Evolutionary conservation across 441 rosid genomes (phyloP), one percentile per base, ranked within the genome.

Genomic region (Aleurites moluccanus): DNA sequence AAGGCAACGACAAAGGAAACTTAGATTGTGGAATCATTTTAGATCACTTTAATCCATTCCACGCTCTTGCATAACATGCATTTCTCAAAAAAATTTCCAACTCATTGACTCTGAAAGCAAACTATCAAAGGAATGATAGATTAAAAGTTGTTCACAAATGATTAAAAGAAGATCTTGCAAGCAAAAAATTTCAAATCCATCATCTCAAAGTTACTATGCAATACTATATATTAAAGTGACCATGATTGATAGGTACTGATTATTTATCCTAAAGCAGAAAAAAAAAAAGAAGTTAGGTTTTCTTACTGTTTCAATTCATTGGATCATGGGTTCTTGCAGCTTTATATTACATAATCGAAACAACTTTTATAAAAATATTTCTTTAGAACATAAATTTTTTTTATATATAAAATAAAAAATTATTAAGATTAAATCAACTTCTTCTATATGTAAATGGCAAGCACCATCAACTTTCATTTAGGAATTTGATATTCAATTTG

Each of bases 11-110:
- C 73, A 72, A 77, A 53, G 61, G 72, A 70, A 67, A 25, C 62
- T 53, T 40, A 67, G 78, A 78, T 65, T 64, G 70, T 67, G 75
- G 79, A 77, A 77, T 78, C 81, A 69, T 69, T 72, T 72, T 14
- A 61, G 47, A 50, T 77, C 64, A 49, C 73, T 63, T 67, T 55
- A 45, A 10, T 57, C 74, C 57, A 60, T 20, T 23, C 67, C 28
- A 14, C 44, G n/a, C 44, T 42, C 33, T 30, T 20, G 33, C 9
- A 3, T 63, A 15, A 40, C 59, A 70, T 63, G 64, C 38, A 75
- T 63, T 52, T 13, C 14, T 63, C 64, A 28, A 55, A 65, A 53
- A 63, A 71, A 6, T 23, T 77, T 72, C 55, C 28, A 56, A 60
- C 64, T 65, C 83, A 69, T 55, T 23, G 52, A 73, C 77, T 64